phyloP scores from a whole-genome alignment of 495 filamentous ascomycete species.

The Aspergillus cavernicola region DNA sequence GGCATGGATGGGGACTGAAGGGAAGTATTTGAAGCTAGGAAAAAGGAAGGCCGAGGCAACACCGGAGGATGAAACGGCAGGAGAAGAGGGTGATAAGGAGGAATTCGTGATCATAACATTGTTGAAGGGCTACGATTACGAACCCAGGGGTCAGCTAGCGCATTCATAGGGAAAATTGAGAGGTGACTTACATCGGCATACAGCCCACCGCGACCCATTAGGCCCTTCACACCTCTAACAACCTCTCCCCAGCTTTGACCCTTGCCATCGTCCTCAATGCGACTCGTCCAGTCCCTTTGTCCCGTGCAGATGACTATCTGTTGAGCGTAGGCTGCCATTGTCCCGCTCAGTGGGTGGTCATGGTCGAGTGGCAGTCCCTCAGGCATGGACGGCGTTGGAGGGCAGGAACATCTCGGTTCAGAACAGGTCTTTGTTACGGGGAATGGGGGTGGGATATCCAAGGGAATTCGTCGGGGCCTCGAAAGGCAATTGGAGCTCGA shows the following conservation, averaged over 20 bases:
- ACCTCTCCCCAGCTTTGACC: slow-evolving; percentile 49
- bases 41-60: slow-evolving; percentile 66
- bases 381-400: slow-evolving; percentile 60
- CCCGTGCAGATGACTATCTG: slow-evolving; percentile 84
- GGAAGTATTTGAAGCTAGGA: slow-evolving; percentile 74
- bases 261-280: slow-evolving; percentile 61
- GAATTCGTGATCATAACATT: slow-evolving; percentile 71
- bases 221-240: slow-evolving; percentile 63
- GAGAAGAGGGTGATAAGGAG: slow-evolving; percentile 53
- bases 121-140: slow-evolving; percentile 64
- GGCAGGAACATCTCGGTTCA: slow-evolving; percentile 66
- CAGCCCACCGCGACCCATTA: slow-evolving; percentile 61
- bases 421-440: slow-evolving; percentile 60
- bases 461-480: slow-evolving; percentile 24
- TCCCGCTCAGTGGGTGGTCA: slow-evolving; percentile 61
- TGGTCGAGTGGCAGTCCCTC: slow-evolving; percentile 72
- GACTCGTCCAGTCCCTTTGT: slow-evolving; percentile 70
- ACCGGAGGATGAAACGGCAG: slow-evolving; percentile 31
- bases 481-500: slow-evolving; percentile 22
- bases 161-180: background rate
- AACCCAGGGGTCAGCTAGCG: slow-evolving; percentile 4
- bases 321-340: slow-evolving; percentile 74
- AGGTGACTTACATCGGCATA: slow-evolving; percentile 64
- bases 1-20: slow-evolving; percentile 51
- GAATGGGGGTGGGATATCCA: slow-evolving; percentile 42